phyloP scores from a whole-genome alignment of 768 basidiomycete species.

The Lactarius trivialis region DNA sequence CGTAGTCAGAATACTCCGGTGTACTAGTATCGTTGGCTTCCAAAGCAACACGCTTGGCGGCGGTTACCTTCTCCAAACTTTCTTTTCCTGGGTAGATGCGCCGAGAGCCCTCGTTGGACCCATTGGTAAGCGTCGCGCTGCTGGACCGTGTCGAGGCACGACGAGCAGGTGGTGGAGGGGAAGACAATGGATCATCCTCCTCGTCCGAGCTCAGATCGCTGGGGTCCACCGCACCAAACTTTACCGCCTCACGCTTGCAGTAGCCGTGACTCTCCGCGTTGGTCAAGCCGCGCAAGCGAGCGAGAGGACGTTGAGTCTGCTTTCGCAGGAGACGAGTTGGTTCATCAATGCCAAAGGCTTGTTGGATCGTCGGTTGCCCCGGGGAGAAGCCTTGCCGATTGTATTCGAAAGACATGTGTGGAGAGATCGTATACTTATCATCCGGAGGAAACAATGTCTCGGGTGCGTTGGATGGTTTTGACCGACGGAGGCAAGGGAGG shows the following conservation, averaged over 20 bases:
- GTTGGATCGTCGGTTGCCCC: not conserved
- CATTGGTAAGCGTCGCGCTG: conserved; percentile 27
- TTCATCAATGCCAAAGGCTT: conserved; percentile 1
- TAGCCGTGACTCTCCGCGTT: conserved; percentile 25
- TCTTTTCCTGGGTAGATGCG: conserved; percentile 22
- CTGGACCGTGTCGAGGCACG: conserved; percentile 23
- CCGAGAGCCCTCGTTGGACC: conserved; percentile 4
- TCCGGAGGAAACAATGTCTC: conserved; percentile 9
- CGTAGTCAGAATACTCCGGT: conserved; percentile 31
- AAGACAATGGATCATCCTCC: conserved; percentile 31
- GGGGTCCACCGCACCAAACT: conserved; percentile 31
- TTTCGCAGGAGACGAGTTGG: conserved; percentile 2
- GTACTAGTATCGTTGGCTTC: conserved; percentile 13
- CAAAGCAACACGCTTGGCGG: conserved; percentile 13
- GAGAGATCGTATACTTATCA: conserved; percentile 6
- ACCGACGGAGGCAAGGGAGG: conserved; percentile 28
- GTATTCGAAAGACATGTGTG: conserved; percentile 6
- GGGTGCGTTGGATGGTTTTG: conserved; percentile 10
- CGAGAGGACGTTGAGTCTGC: conserved; percentile 3
- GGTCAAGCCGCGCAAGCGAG: conserved; percentile 8
- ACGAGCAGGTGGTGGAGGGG: conserved; percentile 13
- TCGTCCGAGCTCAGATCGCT: conserved; percentile 42
- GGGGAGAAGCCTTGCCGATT: not conserved
- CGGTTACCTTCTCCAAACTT: conserved; percentile 18
- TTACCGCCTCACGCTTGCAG: conserved; percentile 39